Conservation (phyloP, 2,329 filamentous ascomycete species). For the Ramularia endophylla region DNA sequence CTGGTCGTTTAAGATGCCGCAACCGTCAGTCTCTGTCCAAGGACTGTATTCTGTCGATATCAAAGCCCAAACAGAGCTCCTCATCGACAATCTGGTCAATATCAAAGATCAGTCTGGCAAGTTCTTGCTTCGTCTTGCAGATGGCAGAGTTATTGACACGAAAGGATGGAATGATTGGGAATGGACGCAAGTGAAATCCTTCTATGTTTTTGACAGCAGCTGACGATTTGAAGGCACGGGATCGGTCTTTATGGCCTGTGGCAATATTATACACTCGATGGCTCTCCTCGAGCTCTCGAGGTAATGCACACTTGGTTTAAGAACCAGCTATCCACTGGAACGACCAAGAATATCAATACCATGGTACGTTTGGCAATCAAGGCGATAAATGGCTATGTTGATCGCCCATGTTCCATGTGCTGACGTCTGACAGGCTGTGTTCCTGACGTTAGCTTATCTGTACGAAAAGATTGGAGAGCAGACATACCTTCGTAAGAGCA, state of each 20-base stretch:
- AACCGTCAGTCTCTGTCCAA: slow-evolving; percentile 27
- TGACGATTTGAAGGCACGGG: slow-evolving; percentile 54
- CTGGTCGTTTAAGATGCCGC: slow-evolving; percentile 30
- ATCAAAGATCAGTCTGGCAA: slow-evolving; percentile 70
- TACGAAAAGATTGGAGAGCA: slow-evolving; percentile 67
- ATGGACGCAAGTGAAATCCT: slow-evolving; percentile 20
- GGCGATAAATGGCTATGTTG: too few relatives aligned
- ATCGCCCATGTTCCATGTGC: too few relatives aligned
- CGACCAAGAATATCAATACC: slow-evolving; percentile 81
- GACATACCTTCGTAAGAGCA: slow-evolving; percentile 50
- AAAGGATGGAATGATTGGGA: slow-evolving; percentile 83
- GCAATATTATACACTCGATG: slow-evolving; percentile 72
- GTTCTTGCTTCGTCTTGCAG: slow-evolving; percentile 64
- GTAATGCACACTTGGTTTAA: slow-evolving; percentile 71
- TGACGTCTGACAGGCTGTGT: slow-evolving; percentile 46
- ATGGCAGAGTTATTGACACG: slow-evolving; percentile 73
- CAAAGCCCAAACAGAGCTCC: slow-evolving; percentile 53
- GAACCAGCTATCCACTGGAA: slow-evolving; percentile 62
- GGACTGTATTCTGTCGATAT: slow-evolving; percentile 40
- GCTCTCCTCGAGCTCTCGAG: slow-evolving; percentile 52
- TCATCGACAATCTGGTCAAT: slow-evolving; percentile 70
- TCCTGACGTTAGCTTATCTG: slow-evolving; percentile 69
- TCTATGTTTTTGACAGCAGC: neutral
- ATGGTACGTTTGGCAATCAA: too few relatives aligned
- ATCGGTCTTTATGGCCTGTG: slow-evolving; percentile 75